Evolutionary conservation across 2,329 filamentous ascomycete species (phyloP), one percentile per base, ranked within the genome.

Genomic region (Apiospora arundinis): DNA sequence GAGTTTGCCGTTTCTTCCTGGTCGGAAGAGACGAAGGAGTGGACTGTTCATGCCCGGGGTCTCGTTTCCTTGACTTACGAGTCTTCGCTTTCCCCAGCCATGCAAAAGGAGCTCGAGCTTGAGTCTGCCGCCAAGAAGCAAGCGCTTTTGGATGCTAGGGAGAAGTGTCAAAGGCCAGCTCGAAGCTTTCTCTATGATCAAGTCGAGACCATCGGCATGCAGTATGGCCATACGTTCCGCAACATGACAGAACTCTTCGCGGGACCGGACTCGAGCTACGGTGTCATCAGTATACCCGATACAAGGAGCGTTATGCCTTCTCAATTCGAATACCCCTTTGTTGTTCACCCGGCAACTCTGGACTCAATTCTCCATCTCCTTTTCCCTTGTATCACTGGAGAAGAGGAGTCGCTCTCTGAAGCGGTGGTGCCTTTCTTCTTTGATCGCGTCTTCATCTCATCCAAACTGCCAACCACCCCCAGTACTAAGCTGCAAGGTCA

Each of bases 321-420:
- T 4, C 25, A 40, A 6, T 32, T 37, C 32, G 44, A 42, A 18
- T 48, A 48, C 18, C 67, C 67, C 3, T 86, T 89, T 73, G 71
- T 89, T 8, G 83, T 91, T n/a, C 89, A 91, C 73, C 89, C 89
- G 0, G 84, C 86, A 4, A 89, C 88, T 0, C 80, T 91, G 16
- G 89, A 91, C 74, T 80, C 85, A 2, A 85, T 90, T 77, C 84
- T 91, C 25, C 89, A 91, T 70, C 83, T 83, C 0, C 32, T 63
- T 8, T 63, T 63, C 21, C 56, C 56, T 0, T 63, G 56, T 7
- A 63, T 63, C 8, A 63, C 56, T 12, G 56, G 56, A 40, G 56
- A 63, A 23, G 56, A 63, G 4, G 32, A 63, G 56, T 63, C 56
- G 18, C 56, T 63, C 9, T 63, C 56, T 2, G 56, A 63, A 63